Evolutionary conservation across 2,329 filamentous ascomycete species (phyloP).

Genomic region (Pestalotiopsis fici): DNA sequence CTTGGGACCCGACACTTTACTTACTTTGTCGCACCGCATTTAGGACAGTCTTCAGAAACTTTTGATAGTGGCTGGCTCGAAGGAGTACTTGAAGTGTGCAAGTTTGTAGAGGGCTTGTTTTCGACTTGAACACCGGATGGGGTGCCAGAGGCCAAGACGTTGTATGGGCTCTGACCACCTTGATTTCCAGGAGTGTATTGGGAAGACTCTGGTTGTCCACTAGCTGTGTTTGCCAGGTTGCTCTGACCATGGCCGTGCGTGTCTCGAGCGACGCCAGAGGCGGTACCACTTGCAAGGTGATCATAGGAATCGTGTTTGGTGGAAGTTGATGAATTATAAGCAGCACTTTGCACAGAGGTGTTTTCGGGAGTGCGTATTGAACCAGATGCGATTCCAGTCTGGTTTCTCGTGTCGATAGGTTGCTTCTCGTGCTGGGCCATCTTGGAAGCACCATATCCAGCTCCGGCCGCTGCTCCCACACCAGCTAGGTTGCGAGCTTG

Average conservation of each 20-base stretch:
- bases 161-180: neutral
- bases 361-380: too few species aligned
- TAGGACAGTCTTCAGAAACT: neutral
- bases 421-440: neutral
- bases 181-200: neutral
- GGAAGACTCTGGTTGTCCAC: neutral
- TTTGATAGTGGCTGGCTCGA: neutral
- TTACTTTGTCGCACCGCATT: neutral
- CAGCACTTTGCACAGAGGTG: neutral
- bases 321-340: neutral
- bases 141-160: neutral
- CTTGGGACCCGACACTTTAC: neutral
- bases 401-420: neutral
- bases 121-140: neutral
- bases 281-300: neutral
- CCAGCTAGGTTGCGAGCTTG: neutral
- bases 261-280: neutral
- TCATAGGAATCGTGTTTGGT: neutral
- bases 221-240: neutral
- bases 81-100: neutral
- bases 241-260: neutral
- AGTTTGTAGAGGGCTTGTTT: neutral
- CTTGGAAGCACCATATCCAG: neutral
- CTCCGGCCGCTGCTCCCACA: neutral
- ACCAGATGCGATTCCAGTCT: neutral